Evolutionary conservation across 208 protist genomes (phyloP).

Genomic region (Trypanosomatidae sp.): DNA sequence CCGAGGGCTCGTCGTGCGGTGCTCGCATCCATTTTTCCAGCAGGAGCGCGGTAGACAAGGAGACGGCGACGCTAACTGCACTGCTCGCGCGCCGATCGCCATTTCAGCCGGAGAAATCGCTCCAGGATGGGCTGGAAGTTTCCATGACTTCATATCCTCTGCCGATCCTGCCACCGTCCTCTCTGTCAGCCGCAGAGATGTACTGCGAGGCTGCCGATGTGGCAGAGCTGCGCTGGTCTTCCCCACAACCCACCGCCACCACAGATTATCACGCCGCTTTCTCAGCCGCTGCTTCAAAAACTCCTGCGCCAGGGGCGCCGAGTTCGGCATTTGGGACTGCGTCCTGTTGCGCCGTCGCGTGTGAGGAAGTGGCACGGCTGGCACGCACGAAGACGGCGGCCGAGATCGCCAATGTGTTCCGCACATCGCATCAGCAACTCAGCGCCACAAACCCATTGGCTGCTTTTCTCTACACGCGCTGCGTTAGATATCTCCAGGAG

Average conservation of each 20-base stretch:
- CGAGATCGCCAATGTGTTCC: background rate
- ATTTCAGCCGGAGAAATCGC: background rate
- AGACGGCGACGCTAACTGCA: background rate
- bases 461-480: conserved; percentile 2
- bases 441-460: conserved; percentile 1
- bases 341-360: conserved; percentile 15
- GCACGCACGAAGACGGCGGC: background rate
- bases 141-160: background rate
- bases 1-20: background rate
- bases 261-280: background rate
- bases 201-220: conserved; percentile 27
- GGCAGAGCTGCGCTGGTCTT: conserved; percentile 24
- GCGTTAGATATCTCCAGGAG: background rate
- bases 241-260: background rate
- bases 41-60: background rate
- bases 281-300: background rate
- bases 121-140: background rate
- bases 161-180: background rate
- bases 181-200: background rate
- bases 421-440: background rate
- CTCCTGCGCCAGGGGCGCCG: background rate
- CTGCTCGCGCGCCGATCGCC: background rate
- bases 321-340: background rate
- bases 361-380: background rate
- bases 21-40: background rate